phyloP scores from a whole-genome alignment of 352 stramenopile species.

The Plasmopara viticola region DNA sequence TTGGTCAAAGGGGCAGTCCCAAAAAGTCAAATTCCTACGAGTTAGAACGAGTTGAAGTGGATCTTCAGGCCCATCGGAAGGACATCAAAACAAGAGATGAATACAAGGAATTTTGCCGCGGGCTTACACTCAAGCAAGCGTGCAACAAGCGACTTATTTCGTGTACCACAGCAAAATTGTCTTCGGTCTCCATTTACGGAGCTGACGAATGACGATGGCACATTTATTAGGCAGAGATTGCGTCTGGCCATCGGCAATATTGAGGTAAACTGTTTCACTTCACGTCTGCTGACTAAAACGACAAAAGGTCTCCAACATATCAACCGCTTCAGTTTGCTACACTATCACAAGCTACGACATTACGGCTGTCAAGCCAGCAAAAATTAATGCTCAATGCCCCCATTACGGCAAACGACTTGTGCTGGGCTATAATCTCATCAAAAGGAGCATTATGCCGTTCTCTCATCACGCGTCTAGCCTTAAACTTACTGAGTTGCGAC shows the following conservation, averaged over 20 bases:
- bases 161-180: conserved; percentile 4
- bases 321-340: not conserved
- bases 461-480: not conserved
- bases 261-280: conserved; percentile 9
- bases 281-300: not conserved
- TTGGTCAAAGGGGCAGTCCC: too few relatives aligned
- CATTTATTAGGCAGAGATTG: conserved; percentile 2
- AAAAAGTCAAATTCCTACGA: not conserved
- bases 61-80: not conserved
- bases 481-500: not conserved
- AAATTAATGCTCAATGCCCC: not conserved
- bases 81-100: conserved; percentile 3
- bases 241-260: conserved; percentile 1
- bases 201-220: not conserved
- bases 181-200: conserved; percentile 3
- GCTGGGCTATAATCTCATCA: conserved; percentile 14
- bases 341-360: not conserved
- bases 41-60: not conserved
- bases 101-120: conserved; percentile 12
- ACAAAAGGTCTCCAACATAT: not conserved
- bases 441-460: conserved; percentile 15
- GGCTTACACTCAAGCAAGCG: conserved; percentile 11
- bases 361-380: not conserved
- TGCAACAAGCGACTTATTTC: conserved; percentile 9
- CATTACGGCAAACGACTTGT: conserved; percentile 11